Evolutionary conservation across 352 stramenopile genomes (phyloP).

Genomic region (Pythium phragmitis): DNA sequence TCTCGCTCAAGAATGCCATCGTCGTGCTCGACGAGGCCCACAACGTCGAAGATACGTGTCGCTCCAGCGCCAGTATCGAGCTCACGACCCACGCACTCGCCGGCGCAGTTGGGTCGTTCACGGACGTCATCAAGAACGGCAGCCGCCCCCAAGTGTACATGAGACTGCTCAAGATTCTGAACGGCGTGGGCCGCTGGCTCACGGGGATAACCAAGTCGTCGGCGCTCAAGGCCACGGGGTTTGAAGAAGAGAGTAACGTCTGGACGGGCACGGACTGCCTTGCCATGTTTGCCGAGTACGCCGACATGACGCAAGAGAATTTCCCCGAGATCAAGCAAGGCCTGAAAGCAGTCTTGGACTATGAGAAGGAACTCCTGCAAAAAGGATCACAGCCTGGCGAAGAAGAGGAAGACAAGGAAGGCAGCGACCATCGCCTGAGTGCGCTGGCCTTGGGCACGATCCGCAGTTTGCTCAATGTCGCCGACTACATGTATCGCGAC

Average conservation of each 20-base stretch:
- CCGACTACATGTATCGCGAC: constrained; percentile 82
- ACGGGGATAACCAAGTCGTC: constrained; percentile 43
- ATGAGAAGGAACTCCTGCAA: constrained; percentile 48
- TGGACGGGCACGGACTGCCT: constrained; percentile 62
- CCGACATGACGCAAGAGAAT: constrained; percentile 46
- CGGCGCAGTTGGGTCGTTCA: constrained; percentile 62
- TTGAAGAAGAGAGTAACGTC: constrained; percentile 73
- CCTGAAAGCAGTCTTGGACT: constrained; percentile 46
- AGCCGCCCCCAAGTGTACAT: constrained; percentile 43
- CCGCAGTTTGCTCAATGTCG: constrained; percentile 60
- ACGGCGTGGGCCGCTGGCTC: constrained; percentile 63
- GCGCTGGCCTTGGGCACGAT: constrained; percentile 58
- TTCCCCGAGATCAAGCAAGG: constrained; percentile 42
- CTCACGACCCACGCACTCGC: constrained; percentile 51
- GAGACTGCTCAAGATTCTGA: constrained; percentile 58
- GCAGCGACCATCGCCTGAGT: constrained; percentile 32
- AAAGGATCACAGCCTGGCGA: constrained; percentile 1
- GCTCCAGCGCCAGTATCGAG: constrained; percentile 74
- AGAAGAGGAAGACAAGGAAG: constrained; percentile 18
- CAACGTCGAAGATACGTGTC: constrained; percentile 87
- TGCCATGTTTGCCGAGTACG: constrained; percentile 73
- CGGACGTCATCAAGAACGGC: constrained; percentile 59
- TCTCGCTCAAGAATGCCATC: constrained; percentile 74
- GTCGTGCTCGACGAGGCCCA: constrained; percentile 86
- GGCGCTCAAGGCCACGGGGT: constrained; percentile 54